Base-by-base conservation (phyloP, 257 asterid species). In the Penstemon newberryi region DNA sequence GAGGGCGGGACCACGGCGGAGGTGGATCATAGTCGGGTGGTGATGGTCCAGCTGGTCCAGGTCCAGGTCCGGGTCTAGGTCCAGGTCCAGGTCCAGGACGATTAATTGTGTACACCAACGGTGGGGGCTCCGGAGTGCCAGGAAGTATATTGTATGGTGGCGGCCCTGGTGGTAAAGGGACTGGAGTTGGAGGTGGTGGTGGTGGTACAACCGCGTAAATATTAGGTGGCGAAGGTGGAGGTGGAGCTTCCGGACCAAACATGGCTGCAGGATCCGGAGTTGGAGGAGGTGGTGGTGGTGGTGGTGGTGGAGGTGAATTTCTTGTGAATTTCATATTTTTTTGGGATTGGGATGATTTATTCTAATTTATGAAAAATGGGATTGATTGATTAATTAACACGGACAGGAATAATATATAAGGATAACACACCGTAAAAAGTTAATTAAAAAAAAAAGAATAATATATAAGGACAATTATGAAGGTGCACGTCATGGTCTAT, bases 191-290 rank as follows among this genome's bases (percentile, higher is more conserved):
- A 57, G 62, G 9, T 36, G 62, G 62, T 5, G 62, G 44, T 25
- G 33, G 33, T 25, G 33, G 33, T 25, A 25, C 33, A 56, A 41
- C 44, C 62, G 62, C n/a, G 62, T 56, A 37, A 36, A 18, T 18
- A 56, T 37, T 56, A 56, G 62, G 42, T 19, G 60, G 70, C 8
- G 70, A 49, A 3, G 70, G 47, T 38, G 70, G 70, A 38, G 18
- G 9, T 6, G 37, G 43, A 12, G 60, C 36, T 56, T 9, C 49
- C 1, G 43, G 44, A 36, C 15, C 44, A 6, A 37, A 56, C 42
- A 49, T 50, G 43, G 49, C 8, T 55, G 40, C 38, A 55, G 33
- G 38, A 4, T 57, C 62, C 15, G 62, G 62, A 25, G 11, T 40
- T 57, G 36, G 61, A 3, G 36, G 61, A 3, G 59, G 60, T 4